Conservation (phyloP, 208 protist species). For the Vickermania ingenoplastis region DNA sequence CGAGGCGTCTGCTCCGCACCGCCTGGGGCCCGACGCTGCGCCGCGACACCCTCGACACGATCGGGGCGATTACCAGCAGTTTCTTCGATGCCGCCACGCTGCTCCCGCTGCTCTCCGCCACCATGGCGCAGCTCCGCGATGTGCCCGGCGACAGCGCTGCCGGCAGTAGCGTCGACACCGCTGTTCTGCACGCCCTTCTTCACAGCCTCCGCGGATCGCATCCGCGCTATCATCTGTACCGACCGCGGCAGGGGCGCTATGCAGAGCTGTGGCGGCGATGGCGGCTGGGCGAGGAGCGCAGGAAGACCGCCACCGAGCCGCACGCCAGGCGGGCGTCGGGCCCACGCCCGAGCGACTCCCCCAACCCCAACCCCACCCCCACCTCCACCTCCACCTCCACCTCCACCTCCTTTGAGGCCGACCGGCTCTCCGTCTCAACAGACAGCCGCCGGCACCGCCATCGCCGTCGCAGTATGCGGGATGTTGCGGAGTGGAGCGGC, state of each 20-base stretch:
- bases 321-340: neutral
- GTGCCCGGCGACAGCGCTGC: constrained; percentile 2
- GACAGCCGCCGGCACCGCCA: too few relatives aligned
- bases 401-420: too few relatives aligned
- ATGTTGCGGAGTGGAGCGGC: too few relatives aligned
- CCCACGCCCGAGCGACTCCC: neutral
- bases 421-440: too few relatives aligned
- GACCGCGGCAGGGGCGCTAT: neutral
- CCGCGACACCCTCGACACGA: neutral
- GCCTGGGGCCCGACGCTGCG: neutral
- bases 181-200: constrained; percentile 64
- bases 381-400: too few relatives aligned
- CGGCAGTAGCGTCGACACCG: constrained; percentile 51
- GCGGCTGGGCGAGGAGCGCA: neutral
- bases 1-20: neutral
- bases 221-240: neutral
- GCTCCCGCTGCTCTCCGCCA: neutral
- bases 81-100: neutral
- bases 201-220: constrained; percentile 28
- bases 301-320: too few relatives aligned
- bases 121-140: neutral
- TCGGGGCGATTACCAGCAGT: neutral
- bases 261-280: neutral
- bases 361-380: neutral
- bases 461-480: too few relatives aligned